Conservation (phyloP, 768 basidiomycete genomes). For the Lactifluus rugatus region DNA sequence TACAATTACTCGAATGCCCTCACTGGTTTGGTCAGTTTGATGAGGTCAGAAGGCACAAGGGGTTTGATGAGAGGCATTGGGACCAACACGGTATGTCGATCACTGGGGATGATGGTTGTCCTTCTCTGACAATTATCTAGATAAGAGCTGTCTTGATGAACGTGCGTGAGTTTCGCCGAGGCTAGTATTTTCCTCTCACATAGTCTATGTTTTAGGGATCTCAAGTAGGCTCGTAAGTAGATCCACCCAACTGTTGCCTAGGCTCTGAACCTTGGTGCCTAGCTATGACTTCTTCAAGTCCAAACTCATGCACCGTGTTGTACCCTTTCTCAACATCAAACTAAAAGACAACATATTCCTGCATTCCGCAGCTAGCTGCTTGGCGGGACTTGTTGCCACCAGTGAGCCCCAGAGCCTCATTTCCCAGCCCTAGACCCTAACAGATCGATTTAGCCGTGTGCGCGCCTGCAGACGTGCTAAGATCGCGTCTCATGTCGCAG, state of each 20-base stretch:
- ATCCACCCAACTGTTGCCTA: neutral
- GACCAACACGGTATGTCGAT: constrained; percentile 56
- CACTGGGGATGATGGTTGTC: neutral
- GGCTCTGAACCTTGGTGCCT: neutral
- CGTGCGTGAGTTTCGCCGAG: constrained; percentile 33
- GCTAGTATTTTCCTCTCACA: constrained; percentile 1
- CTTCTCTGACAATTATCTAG: constrained; percentile 25
- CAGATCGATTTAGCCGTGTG: constrained; percentile 50
- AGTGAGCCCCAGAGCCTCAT: constrained; percentile 36
- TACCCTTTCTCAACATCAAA: constrained; percentile 51
- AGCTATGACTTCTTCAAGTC: constrained; percentile 76
- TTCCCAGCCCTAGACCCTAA: neutral
- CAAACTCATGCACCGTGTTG: constrained; percentile 38
- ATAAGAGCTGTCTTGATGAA: constrained; percentile 66
- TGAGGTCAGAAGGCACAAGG: constrained; percentile 57
- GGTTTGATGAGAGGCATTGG: constrained; percentile 67
- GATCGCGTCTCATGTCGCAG: constrained; percentile 69
- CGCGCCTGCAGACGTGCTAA: constrained; percentile 68
- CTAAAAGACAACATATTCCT: constrained; percentile 55
- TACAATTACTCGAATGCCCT: constrained; percentile 78
- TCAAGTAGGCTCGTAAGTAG: constrained; percentile 73
- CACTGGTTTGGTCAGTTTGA: constrained; percentile 54
- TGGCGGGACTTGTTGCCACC: constrained; percentile 69
- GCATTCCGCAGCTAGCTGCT: constrained; percentile 57
- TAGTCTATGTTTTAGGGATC: constrained; percentile 40